These are phyloP conservation scores for Claviceps digitariae DNA, from an alignment of 2,329 filamentous ascomycete species.

Conservation along the genomic window DNA sequence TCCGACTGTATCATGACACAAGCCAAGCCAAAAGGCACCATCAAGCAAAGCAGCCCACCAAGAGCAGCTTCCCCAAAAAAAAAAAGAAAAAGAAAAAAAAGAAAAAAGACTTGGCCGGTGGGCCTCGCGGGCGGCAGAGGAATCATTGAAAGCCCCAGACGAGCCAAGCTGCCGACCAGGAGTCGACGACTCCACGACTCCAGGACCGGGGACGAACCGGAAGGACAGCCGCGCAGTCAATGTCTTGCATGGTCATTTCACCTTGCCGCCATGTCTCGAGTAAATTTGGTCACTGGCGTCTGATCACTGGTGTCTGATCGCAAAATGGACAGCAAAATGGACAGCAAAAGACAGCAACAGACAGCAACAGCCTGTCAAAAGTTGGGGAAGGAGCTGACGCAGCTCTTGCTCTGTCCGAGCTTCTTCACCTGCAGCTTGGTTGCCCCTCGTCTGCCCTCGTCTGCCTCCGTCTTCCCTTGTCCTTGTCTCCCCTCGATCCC, in stretches of 20 bases:
- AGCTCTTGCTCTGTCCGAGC: neutral
- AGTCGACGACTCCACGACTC: no score
- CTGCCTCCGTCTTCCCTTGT: no score
- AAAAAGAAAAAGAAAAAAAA: no score
- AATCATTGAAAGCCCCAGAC: no score
- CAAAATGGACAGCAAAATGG: no score
- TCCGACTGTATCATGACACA: no score
- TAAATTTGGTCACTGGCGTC: neutral
- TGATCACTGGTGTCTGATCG: neutral
- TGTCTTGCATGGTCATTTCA: neutral
- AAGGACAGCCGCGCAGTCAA: neutral
- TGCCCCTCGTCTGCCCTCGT: no score
- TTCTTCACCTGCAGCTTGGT: no score
- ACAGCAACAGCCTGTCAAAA: neutral
- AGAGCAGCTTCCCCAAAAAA: neutral
- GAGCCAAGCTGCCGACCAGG: neutral
- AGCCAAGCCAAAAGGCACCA: neutral
- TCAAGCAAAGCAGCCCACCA: neutral
- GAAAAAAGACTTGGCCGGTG: neutral
- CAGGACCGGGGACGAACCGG: neutral
- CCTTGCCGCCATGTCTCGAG: neutral
- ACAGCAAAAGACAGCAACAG: no score
- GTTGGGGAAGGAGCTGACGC: neutral
- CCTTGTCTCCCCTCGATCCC: no score
- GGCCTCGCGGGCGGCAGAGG: neutral